Conservation (phyloP, 1,139 yeast species). For the Schwanniomyces etchellsii region DNA sequence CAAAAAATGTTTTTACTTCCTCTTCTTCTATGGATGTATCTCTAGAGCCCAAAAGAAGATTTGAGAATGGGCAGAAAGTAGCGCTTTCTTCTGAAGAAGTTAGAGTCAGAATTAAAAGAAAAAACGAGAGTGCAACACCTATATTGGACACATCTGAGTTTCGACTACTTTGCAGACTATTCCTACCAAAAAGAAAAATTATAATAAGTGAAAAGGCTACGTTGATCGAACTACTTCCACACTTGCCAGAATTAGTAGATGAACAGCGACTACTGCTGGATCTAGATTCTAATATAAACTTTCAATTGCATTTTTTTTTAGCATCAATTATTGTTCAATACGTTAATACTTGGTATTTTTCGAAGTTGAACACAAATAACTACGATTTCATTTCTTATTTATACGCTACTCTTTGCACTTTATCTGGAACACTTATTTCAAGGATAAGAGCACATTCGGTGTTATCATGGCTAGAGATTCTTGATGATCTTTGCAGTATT, state of each 20-base stretch:
- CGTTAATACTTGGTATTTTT: conserved; percentile 36
- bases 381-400: conserved; percentile 26
- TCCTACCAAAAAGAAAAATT: conserved; percentile 25
- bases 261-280: conserved; percentile 9
- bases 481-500: conserved; percentile 21
- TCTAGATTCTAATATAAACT: conserved; percentile 17
- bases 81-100: too few species aligned
- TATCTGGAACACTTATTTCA: conserved; percentile 19
- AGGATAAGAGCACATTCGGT: conserved; percentile 13
- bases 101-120: not conserved
- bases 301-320: conserved; percentile 34
- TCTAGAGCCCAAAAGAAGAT: too few species aligned
- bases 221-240: conserved; percentile 19
- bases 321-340: conserved; percentile 28
- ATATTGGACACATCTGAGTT: conserved; percentile 15
- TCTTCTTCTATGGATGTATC: too few species aligned
- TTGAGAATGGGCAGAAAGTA: too few species aligned
- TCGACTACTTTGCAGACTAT: conserved; percentile 28
- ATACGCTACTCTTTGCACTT: conserved; percentile 26
- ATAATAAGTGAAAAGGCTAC: conserved; percentile 16
- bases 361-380: conserved; percentile 35
- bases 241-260: conserved; percentile 22
- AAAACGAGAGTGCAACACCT: not conserved
- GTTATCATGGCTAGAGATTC: conserved; percentile 5
- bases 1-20: too few species aligned